Evolutionary conservation across 306 rosid species (phyloP), one percentile per base, ranked within the genome.

Genomic region (Begonia loranthoides): DNA sequence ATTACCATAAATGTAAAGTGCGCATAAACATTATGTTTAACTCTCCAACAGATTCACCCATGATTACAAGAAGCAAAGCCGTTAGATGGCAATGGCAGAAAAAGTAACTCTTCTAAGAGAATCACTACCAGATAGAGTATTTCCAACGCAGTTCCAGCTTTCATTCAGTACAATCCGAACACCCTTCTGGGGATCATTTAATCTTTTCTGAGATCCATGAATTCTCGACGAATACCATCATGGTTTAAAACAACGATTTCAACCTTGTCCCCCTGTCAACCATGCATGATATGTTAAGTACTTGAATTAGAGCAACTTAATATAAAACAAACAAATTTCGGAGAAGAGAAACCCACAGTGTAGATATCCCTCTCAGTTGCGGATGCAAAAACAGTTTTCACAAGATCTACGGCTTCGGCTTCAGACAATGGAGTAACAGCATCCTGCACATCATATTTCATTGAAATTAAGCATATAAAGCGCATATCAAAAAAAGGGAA

Each of bases 291-390:
- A 43, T 4, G 50, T 64, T 54, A 57, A 9, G 24, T 8, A 41
- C 44, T 15, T 28, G 4, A 22, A 13, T 3, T 3, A 34, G 49
- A 28, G 21, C 17, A 24, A 17, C 15, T 12, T 56, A 3, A 24
- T 1, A 15, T 0, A 41, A 58, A 46, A 43, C 11, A 24, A 12
- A 55, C 56, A 41, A 7, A 15, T 17, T 45, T n/a, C 11, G 33
- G 17, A 15, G 15, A 63, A 17, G 51, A 40, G 36, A 51, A 71
- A 69, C 83, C 67, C 76, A 84, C 97, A n/a, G 97, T 88, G 80
- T 81, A 84, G 50, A 88, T 88, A 59, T 88, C 97, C 63, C 97
- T 79, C 80, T 88, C 97, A 1, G 95, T 77, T 53, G 97, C 97
- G 36, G 95, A 85, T 54, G 92, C 89, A 67, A 88, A 88, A 54